Evolutionary conservation across 148 eudicot genomes (phyloP), one percentile per base, ranked within the genome.

Genomic region (Silene latifolia): DNA sequence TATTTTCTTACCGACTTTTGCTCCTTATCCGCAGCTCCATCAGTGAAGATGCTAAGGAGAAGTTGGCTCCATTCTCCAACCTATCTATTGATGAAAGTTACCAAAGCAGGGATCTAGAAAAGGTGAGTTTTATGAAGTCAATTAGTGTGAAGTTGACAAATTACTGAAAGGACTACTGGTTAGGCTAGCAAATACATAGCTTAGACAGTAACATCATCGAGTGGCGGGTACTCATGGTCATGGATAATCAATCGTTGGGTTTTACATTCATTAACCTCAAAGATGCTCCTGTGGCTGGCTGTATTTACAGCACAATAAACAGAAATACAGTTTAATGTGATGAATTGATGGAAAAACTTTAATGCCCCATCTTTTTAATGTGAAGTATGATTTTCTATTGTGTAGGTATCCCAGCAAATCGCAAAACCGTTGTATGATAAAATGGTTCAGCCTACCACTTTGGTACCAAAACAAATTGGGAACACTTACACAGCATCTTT

Each of bases 401-500:
- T 76, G 57, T 87, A 95, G 99, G 90, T 87, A 77, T 67, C 93
- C 65, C 95, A 88, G 81, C 90, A 84, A 84, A 87, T 90, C 23
- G 91, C 99, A 18, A 96, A 92, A 84, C 86, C 91, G 14, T 65
- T 86, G 1, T 96, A 92, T 73, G 99, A 92, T 63, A 78, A 72
- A 47, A 96, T 84, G 85, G 91, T 96, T 73, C 89, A 89, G 72
- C 99, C 99, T 62, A 72, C 89, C 74, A 90, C 99, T 51, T 84
- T 92, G 85, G 13, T 96, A 76, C 99, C 98, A 10, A 92, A 96
- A 81, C 98, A 96, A 87, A 87, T 96, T 14, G 99, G 99, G 25
- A 96, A 96, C 86, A 92, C 93, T 86, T 92, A 96, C 83, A 96
- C 99, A 58, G 99, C 99, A 59, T 96, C 99, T 76, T 79, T 96